Percentiles rank a stretch among this genome's conserved stretches.
These are phyloP conservation scores for Aspergillus viridinutans DNA, from an alignment of 2,329 filamentous ascomycete genomes.

Conservation along the genomic window DNA sequence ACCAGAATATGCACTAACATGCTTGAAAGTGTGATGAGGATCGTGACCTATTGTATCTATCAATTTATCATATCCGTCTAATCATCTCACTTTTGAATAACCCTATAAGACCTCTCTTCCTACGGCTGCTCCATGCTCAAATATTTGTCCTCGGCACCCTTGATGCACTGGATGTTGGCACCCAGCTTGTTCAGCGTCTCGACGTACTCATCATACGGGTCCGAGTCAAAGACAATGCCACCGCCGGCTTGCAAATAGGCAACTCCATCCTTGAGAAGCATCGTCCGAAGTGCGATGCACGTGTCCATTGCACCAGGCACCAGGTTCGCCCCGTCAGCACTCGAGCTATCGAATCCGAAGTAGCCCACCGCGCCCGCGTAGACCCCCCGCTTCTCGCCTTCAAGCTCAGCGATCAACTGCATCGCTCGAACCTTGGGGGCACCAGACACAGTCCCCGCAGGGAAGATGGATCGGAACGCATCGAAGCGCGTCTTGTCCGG, in stretches of 20 bases:
- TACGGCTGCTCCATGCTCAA: constrained; percentile 38
- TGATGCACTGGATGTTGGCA: constrained; percentile 85
- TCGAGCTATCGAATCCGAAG: constrained; percentile 79
- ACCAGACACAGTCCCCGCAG: constrained; percentile 90
- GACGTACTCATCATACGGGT: constrained; percentile 85
- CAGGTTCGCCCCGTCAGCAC: constrained; percentile 55
- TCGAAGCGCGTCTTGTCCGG: constrained; percentile 85
- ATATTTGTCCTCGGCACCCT: constrained; percentile 71
- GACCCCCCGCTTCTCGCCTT: constrained; percentile 87
- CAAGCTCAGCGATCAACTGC: constrained; percentile 93
- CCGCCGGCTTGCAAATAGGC: constrained; percentile 85
- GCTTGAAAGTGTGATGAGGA: no score
- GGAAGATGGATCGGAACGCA: constrained; percentile 94
- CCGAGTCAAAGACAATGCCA: constrained; percentile 91
- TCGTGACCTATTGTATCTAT: not conserved
- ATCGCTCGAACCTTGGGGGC: constrained; percentile 95
- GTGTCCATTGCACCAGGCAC: constrained; percentile 89
- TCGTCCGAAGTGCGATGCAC: constrained; percentile 77
- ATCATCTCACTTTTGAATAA: not conserved
- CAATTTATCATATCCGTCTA: not conserved
- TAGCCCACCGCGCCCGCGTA: constrained; percentile 97
- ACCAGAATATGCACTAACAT: not conserved
- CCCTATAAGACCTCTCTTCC: not conserved
- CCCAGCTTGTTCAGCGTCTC: constrained; percentile 97
- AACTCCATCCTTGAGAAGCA: constrained; percentile 86